These are phyloP conservation scores for Prunus yedoensis DNA, from an alignment of 331 rosid species.

Conservation along the genomic window DNA sequence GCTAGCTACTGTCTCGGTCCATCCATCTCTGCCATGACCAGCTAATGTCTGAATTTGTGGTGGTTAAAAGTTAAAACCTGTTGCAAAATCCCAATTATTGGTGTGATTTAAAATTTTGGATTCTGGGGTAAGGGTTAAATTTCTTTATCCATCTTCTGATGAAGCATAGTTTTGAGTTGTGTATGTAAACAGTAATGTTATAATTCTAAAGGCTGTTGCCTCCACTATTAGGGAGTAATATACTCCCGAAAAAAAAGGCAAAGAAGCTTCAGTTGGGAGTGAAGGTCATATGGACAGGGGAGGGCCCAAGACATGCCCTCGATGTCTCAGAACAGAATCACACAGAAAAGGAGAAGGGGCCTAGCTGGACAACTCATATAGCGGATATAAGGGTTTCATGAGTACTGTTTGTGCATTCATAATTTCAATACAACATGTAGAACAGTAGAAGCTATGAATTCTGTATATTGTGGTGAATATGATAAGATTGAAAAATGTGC, in stretches of 20 bases:
- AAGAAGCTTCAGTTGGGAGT: background rate
- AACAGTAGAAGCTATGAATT: background rate
- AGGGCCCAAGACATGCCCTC: background rate
- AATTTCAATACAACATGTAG: background rate
- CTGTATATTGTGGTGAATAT: background rate
- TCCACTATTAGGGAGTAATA: background rate
- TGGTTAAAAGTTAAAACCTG: background rate
- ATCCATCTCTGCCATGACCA: background rate
- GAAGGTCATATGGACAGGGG: background rate
- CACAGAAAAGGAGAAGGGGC: background rate
- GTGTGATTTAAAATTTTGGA: background rate
- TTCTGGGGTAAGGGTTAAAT: background rate
- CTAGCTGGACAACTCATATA: background rate
- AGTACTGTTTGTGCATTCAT: background rate
- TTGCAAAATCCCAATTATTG: background rate
- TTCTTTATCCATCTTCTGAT: background rate
- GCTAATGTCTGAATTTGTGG: background rate
- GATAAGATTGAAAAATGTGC: background rate
- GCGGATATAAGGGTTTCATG: background rate
- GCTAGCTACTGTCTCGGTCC: background rate
- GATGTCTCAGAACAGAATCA: background rate
- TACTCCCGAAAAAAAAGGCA: background rate
- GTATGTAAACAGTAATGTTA: background rate
- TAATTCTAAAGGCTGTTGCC: background rate
- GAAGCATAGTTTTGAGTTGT: background rate